phyloP scores from a whole-genome alignment of 805 yeast species.

The Ogataea degrootiae region DNA sequence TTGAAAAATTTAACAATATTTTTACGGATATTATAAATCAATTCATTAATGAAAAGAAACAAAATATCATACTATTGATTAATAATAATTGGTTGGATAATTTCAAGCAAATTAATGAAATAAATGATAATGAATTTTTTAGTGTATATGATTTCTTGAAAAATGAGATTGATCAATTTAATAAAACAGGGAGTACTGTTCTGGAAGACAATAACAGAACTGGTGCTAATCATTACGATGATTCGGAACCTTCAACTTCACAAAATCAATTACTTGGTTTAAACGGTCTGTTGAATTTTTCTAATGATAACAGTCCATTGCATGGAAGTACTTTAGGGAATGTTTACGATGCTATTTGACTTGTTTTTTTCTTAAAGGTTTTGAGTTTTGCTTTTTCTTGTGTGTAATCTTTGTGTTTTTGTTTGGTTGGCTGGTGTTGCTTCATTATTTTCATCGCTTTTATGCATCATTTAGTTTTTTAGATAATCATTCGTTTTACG shows the following conservation, averaged over 20 bases:
- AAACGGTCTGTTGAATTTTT: slow-evolving; percentile 25
- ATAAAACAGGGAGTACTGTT: slow-evolving; percentile 18
- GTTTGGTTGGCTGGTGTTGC: not conserved
- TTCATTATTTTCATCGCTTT: not conserved
- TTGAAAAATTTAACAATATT: slow-evolving; percentile 31
- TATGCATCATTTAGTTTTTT: too few relatives aligned
- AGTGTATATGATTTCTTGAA: slow-evolving; percentile 21
- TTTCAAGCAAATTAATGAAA: slow-evolving; percentile 25
- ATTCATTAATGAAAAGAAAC: slow-evolving; percentile 28
- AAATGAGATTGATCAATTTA: slow-evolving; percentile 24
- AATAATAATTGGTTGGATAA: slow-evolving; percentile 30
- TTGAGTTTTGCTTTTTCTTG: not conserved
- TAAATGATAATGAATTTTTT: slow-evolving; percentile 26
- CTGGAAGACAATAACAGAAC: slow-evolving; percentile 4
- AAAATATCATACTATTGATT: slow-evolving; percentile 29
- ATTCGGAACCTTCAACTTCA: slow-evolving; percentile 3
- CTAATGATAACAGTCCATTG: slow-evolving; percentile 27
- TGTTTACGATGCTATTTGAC: slow-evolving; percentile 23
- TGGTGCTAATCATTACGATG: not conserved
- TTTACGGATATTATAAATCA: slow-evolving; percentile 21
- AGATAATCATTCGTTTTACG: too few relatives aligned
- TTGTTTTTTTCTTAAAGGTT: not conserved
- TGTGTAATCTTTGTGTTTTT: not conserved
- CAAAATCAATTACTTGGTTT: slow-evolving; percentile 22
- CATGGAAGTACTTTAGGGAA: slow-evolving; percentile 25